Base-by-base conservation (phyloP, 2,329 filamentous ascomycete genomes). In the Ascochyta viciae-villosae region DNA sequence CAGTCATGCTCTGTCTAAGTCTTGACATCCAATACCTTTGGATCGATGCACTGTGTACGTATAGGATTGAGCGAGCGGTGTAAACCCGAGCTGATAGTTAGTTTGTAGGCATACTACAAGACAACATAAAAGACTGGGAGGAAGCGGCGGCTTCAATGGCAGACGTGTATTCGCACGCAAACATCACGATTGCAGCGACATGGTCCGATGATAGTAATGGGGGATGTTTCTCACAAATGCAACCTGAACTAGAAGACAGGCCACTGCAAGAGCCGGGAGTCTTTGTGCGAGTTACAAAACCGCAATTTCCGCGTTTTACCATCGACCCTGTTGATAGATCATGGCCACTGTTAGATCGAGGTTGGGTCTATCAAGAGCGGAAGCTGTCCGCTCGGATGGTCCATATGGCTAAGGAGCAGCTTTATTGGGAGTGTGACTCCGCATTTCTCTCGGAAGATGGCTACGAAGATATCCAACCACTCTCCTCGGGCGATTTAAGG, bases 21-120 rank as follows among this genome's bases (percentile, higher is more conserved):
- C 39, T 42, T 6, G 3, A 10, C n/a, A 19, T 42, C n/a, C 39
- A 26, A 1, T 42, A 42, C n/a, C 22, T 42, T 9, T 42, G 39
- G 39, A 42, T 42, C 15, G 39, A 42, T 42, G 39, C 39, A 2
- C 5, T 42, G 1, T 42, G 39, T 42, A 29, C 12, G 39, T 42
- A 3, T 29, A 5, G 0, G 12, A 15, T 1, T 24, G 10, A 7
- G 2, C 6, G 12, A 2, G 19, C 9, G 3, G 26, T 23, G 0
- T 9, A n/a, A n/a, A 10, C 0, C 1, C 10, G 10, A 42, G 10
- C 22, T 42, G 16, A 26, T 8, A 10, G 12, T n/a, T 15, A 5
- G 4, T 6, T 16, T 29, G 2, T 3, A 42, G 39, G 39, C 0
- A 42, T 42, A 24, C 8, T 29, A 4, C 39, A 42, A 16, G 39